Percentiles rank a stretch among this genome's conserved stretches.
Evolutionary conservation across 1,284 basidiomycete genomes (phyloP).

Genomic region (Trametes versicolor): DNA sequence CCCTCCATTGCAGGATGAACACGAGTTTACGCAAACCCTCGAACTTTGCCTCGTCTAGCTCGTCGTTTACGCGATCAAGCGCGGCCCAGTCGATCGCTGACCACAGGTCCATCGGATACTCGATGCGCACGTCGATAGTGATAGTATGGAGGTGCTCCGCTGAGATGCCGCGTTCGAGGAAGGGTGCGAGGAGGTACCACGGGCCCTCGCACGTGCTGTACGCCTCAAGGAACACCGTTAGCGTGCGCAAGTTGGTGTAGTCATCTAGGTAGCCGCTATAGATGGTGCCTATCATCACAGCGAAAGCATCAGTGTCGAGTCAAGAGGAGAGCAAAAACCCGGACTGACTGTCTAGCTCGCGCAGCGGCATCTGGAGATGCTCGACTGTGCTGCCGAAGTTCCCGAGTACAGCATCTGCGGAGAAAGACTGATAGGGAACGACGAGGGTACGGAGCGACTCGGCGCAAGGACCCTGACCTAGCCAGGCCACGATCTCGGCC

Average conservation of each 20-base stretch:
- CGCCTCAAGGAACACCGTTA: slow-evolving; percentile 22
- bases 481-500: slow-evolving; percentile 9
- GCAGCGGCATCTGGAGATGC: neutral
- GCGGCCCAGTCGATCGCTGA: slow-evolving; percentile 20
- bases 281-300: neutral
- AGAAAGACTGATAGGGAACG: neutral
- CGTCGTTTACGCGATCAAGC: slow-evolving; percentile 23
- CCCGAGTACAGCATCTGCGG: neutral
- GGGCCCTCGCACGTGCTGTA: slow-evolving; percentile 14
- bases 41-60: slow-evolving; percentile 22
- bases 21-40: slow-evolving; percentile 15
- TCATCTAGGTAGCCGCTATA: slow-evolving; percentile 3
- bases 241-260: slow-evolving; percentile 16
- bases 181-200: slow-evolving; percentile 21
- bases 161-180: slow-evolving; percentile 13
- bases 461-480: slow-evolving; percentile 4
- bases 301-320: neutral
- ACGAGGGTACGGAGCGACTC: slow-evolving; percentile 8
- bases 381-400: neutral
- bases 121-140: slow-evolving; percentile 18
- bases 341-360: neutral
- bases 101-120: slow-evolving; percentile 3
- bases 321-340: neutral
- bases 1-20: slow-evolving; percentile 15
- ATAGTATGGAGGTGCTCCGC: slow-evolving; percentile 6